phyloP scores from a whole-genome alignment of 2,329 filamentous ascomycete genomes.

The Phyllosticta citribraziliensis region DNA sequence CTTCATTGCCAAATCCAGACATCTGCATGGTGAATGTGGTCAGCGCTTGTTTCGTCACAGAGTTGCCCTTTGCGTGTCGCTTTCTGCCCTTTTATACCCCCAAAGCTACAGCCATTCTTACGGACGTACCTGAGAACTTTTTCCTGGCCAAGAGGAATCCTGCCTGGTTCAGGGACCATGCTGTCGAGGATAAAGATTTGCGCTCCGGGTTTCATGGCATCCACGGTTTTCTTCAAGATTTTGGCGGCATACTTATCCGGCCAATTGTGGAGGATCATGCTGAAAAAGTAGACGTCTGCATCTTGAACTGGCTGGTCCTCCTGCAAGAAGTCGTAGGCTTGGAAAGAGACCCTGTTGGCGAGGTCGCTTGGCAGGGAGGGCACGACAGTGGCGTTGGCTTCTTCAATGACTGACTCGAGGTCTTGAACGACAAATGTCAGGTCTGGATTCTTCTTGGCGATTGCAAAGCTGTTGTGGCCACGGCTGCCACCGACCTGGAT shows the following conservation, averaged over 20 bases:
- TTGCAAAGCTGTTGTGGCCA: slow-evolving; percentile 17
- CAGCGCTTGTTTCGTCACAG: neutral
- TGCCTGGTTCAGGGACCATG: slow-evolving; percentile 9
- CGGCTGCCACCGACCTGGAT: slow-evolving; percentile 8
- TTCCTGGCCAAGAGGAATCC: neutral
- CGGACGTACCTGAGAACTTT: neutral
- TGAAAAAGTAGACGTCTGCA: slow-evolving; percentile 16
- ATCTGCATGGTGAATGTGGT: neutral
- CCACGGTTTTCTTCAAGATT: slow-evolving; percentile 39
- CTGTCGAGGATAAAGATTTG: slow-evolving; percentile 11
- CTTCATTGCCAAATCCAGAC: neutral
- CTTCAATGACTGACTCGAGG: slow-evolving; percentile 10
- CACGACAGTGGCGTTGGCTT: neutral
- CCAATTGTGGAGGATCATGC: slow-evolving; percentile 28
- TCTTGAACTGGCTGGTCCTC: neutral
- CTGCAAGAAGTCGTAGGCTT: neutral
- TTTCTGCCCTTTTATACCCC: neutral
- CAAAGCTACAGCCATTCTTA: neutral
- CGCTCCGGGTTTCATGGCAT: neutral
- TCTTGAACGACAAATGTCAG: slow-evolving; percentile 24
- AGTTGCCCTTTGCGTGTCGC: neutral
- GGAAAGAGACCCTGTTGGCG: neutral
- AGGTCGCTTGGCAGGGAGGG: neutral
- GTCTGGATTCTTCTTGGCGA: slow-evolving; percentile 19
- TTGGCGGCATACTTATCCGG: slow-evolving; percentile 22